Base-by-base conservation (phyloP, 192 early-diverging fungal genomes). In the Coemansia aciculifera region DNA sequence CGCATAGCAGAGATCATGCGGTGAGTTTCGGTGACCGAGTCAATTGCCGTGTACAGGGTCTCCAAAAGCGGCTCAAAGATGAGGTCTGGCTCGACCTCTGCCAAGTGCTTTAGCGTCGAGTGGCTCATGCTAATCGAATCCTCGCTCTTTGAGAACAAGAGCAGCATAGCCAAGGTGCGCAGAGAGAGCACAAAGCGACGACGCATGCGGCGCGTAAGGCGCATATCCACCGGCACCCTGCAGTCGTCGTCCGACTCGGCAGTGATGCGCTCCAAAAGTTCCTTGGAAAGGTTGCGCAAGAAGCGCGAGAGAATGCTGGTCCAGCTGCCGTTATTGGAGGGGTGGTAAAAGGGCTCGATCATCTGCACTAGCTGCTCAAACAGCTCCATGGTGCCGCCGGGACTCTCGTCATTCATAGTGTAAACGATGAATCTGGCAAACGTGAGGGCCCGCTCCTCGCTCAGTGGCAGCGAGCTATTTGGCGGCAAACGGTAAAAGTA, bases 291-390 rank as follows among this genome's bases (percentile, higher is more conserved):
- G 37, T 84, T 77, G 29, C 89, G 87, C 63, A 93, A 44, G 64
- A 98, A 90, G 17, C 86, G 79, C 0, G 92, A 85, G 7, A 98
- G 85, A 7, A 78, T 75, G 48, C 84, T 83, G 21, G 91, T 92
- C 96, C 96, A 98, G 56, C 72, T 68, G 3, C 96, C 96, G 67
- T 85, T 83, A 83, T 98, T 98, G n/a, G 92, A 93, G 12, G 96
- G 96, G 75, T 98, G 94, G 66, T 86, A 94, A 68, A 89, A 97
- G 0, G 90, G 89, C 77, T 98, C 96, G 29, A 89, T 87, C 51
- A 94, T 92, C 64, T 90, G 91, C 59, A 98, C 91, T 23, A 96
- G 64, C 66, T 90, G 86, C 12, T 81, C 74, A 46, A 98, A 84
- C 65, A 89, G 87, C 36, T 84, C 68, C 37, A 93, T 61, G 9